Percentiles rank a stretch among this genome's conserved stretches.
phyloP scores from a whole-genome alignment of 2,329 filamentous ascomycete genomes.

The Westerdykella ornata region DNA sequence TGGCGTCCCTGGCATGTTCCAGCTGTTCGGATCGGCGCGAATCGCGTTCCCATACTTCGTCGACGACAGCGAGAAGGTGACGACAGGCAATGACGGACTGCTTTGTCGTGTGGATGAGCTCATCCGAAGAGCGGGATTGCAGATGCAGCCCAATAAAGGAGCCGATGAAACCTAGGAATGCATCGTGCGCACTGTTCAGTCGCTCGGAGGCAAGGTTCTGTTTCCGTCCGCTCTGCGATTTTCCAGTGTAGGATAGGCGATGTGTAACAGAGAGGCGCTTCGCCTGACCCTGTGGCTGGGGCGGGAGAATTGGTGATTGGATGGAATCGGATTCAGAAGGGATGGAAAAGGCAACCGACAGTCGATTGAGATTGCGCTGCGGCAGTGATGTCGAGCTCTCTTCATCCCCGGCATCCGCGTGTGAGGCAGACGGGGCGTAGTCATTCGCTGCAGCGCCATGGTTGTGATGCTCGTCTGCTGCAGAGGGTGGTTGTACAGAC shows the following conservation, averaged over 20 bases:
- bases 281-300: constrained; percentile 24
- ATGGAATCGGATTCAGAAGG: constrained; percentile 34
- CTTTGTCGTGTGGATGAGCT: constrained; percentile 74
- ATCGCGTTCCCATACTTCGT: constrained; percentile 75
- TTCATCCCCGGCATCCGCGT: constrained; percentile 30
- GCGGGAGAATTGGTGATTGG: constrained; percentile 23
- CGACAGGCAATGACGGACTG: constrained; percentile 77
- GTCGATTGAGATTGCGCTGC: constrained; percentile 24
- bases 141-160: constrained; percentile 92
- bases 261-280: constrained; percentile 57
- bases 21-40: constrained; percentile 60
- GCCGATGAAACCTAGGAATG: constrained; percentile 81
- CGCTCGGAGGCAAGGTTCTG: constrained; percentile 77
- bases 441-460: constrained; percentile 43
- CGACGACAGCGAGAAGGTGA: constrained; percentile 70
- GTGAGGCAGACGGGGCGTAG: constrained; percentile 23
- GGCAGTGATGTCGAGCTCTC: constrained; percentile 26
- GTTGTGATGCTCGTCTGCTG: constrained; percentile 20
- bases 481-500: constrained; percentile 23
- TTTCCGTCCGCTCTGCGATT: constrained; percentile 55
- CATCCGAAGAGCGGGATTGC: constrained; percentile 82
- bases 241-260: constrained; percentile 68
- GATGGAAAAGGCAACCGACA: constrained; percentile 34
- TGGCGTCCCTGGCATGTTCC: constrained; percentile 61
- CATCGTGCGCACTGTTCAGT: constrained; percentile 73